Percentiles rank a stretch among this genome's conserved stretches.
Evolutionary conservation across 192 early-diverging fungal genomes (phyloP).

Genomic region (Backusella liffmaniae): DNA sequence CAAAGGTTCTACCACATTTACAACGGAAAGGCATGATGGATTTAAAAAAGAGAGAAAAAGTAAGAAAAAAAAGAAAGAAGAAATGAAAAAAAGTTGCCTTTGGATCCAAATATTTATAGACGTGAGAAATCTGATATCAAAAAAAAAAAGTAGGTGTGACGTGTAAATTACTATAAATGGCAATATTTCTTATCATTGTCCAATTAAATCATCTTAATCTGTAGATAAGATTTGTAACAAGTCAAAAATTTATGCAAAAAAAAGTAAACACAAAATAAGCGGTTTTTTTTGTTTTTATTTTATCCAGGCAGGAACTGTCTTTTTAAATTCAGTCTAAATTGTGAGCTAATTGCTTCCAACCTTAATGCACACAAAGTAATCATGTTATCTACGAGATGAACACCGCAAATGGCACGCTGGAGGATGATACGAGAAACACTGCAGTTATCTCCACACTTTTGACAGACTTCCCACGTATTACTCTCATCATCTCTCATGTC

Average conservation of each 20-base stretch:
- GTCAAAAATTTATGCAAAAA: not conserved
- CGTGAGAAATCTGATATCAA: not conserved
- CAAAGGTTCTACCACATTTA: conserved; percentile 45
- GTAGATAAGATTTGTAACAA: conserved; percentile 6
- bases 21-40: conserved; percentile 38
- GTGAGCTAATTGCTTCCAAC: conserved; percentile 34
- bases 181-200: conserved; percentile 6
- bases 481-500: not conserved
- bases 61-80: conserved; percentile 10
- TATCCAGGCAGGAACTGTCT: conserved; percentile 35
- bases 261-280: not conserved
- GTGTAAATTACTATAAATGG: not conserved
- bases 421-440: not conserved
- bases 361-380: conserved; percentile 27
- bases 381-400: conserved; percentile 19
- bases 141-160: not conserved
- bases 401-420: conserved; percentile 18
- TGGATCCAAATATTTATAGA: conserved; percentile 13
- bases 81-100: conserved; percentile 2
- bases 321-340: conserved; percentile 31
- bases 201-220: not conserved
- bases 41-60: conserved; percentile 2
- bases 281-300: not conserved
- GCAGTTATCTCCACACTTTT: conserved; percentile 17
- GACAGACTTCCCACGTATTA: not conserved